Base-by-base conservation (phyloP, 2,329 filamentous ascomycete genomes). In the Aureobasidium sp. region DNA sequence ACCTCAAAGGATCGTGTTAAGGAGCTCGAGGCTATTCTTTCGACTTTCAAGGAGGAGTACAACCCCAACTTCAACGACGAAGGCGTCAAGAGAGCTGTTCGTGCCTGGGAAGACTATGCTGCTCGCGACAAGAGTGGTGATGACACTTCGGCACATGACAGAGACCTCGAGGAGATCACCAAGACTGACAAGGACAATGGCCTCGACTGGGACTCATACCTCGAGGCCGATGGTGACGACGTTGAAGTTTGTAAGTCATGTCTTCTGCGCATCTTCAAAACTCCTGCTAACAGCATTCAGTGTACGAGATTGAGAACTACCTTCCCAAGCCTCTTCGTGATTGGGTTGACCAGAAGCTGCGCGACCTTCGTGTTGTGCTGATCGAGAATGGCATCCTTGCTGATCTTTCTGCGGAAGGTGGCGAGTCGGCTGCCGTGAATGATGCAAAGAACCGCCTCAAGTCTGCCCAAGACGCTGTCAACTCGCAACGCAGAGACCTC, bases 11-110 rank as follows among this genome's bases (percentile, higher is more conserved):
- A 81, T 61, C 84, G 85, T 62, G 81, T 97, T 47, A 79, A 84
- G 39, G 88, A 96, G 77, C 83, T 97, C 1, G 93, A 97, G 77
- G 80, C 79, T 8, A 91, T 99, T 63, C 77, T 99, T 64, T 80
- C 81, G 16, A 87, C 85, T 63, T 91, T 99, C 78, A 96, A 96
- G 79, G 87, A 92, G 66, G 92, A 97, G 71, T 95, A 97, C 75
- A 97, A 99, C 73, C 94, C 94, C 64, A 97, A 99, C 77, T 97
- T 97, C 81, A 99, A 99, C 74, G 94, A 99, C 65, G 94, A 97
- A 75, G 94, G 94, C 64, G 94, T 99, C 68, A 99, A 99, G 81
- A 84, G 90, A 21, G 94, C 94, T 6, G 91, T 99, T 58, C 88
- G 93, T 72, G 84, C 86, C 7, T 99, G 89, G 85, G 93, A 99